These are phyloP conservation scores for Melampsora abietis-canadensis DNA, from an alignment of 1,284 basidiomycete genomes.

Conservation along the genomic window DNA sequence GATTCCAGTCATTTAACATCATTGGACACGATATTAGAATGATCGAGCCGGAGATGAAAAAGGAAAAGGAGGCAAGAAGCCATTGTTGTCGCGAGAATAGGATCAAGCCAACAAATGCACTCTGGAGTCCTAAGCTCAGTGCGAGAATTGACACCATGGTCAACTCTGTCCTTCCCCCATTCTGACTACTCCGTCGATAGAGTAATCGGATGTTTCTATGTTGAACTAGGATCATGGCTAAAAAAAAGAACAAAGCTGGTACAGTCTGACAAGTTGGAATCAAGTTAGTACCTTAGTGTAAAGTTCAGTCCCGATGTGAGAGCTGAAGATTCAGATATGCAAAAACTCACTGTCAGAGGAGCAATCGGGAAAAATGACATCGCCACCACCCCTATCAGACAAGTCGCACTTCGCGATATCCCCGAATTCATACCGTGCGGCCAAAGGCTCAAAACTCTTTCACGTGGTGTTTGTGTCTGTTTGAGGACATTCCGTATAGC, in stretches of 20 bases:
- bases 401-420: conserved; percentile 10
- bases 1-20: conserved; percentile 13
- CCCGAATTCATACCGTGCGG: conserved; percentile 18
- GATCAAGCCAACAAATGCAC: conserved; percentile 10
- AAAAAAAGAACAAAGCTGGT: conserved; percentile 29
- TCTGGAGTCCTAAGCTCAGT: conserved; percentile 1
- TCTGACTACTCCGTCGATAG: conserved; percentile 18
- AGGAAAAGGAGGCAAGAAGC: conserved; percentile 7
- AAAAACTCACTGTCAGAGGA: conserved; percentile 17
- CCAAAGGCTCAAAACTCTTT: conserved; percentile 33
- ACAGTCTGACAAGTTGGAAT: neutral
- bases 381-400: conserved; percentile 6
- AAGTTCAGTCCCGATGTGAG: neutral
- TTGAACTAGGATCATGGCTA: conserved; percentile 26
- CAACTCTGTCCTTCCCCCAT: conserved; percentile 23
- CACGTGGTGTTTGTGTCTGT: conserved; percentile 24
- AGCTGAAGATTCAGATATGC: neutral
- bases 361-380: conserved; percentile 23
- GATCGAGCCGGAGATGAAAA: conserved; percentile 4
- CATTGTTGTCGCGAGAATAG: conserved; percentile 14
- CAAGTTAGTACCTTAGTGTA: neutral
- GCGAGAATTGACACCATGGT: conserved; percentile 11
- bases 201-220: conserved; percentile 19
- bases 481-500: conserved; percentile 3
- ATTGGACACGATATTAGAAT: neutral